A percentile compares a stretch with the other conserved stretches of the same genome.
Conservation (phyloP, 352 stramenopile species). For the Phytophthora colocasiae region DNA sequence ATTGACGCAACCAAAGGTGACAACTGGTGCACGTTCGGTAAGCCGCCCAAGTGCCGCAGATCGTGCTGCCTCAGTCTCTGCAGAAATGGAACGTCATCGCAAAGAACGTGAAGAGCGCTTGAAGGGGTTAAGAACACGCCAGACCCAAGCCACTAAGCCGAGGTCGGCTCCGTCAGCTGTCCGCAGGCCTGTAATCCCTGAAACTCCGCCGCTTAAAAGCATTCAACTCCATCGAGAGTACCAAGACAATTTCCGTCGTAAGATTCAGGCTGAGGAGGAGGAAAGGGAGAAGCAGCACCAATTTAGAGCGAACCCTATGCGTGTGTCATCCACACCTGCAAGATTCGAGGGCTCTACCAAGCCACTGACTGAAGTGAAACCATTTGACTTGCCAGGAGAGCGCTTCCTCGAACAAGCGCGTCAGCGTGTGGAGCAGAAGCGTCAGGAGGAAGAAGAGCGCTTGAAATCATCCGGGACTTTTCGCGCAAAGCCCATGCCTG, state of each 20-base stretch:
- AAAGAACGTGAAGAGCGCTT: conserved; percentile 52
- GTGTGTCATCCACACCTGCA: conserved; percentile 55
- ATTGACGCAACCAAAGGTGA: conserved; percentile 56
- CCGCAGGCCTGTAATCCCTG: conserved; percentile 60
- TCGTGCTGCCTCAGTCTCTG: conserved; percentile 37
- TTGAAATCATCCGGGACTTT: conserved; percentile 53
- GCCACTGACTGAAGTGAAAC: conserved; percentile 71
- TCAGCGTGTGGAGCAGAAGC: conserved; percentile 61
- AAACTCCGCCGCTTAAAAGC: conserved; percentile 78
- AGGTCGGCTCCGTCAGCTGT: conserved; percentile 16
- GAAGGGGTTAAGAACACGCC: conserved; percentile 43
- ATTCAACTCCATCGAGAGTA: conserved; percentile 77
- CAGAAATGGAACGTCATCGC: conserved; percentile 49
- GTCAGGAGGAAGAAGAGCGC: conserved; percentile 65
- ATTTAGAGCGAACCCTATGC: conserved; percentile 81
- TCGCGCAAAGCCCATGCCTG: conserved; percentile 74
- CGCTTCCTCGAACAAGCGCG: conserved; percentile 63
- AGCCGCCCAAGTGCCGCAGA: conserved; percentile 40
- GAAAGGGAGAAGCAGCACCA: conserved; percentile 60
- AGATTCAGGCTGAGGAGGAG: conserved; percentile 63
- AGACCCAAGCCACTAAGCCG: conserved; percentile 14
- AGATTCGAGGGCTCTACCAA: conserved; percentile 78
- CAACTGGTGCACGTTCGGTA: conserved; percentile 46
- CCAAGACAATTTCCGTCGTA: conserved; percentile 72
- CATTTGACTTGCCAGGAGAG: conserved; percentile 69